Evolutionary conservation across 345 rosid genomes (phyloP), one percentile per base, ranked within the genome.

Genomic region (Brassica carinata): DNA sequence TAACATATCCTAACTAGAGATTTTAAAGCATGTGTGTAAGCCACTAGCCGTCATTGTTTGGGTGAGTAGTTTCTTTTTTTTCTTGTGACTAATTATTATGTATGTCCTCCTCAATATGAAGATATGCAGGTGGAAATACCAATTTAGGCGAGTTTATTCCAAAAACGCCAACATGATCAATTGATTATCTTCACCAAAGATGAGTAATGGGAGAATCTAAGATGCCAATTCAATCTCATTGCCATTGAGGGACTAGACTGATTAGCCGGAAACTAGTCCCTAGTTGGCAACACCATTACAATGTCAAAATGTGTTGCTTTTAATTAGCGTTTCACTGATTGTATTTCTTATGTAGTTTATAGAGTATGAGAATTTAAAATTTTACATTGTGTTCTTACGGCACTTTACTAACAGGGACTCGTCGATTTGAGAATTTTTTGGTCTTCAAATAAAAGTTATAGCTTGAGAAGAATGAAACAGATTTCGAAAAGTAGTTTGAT

Each of bases 171-270:
- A 36, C 29, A 34, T 34, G 51, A 34, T 29, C 45, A 36, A 66
- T 36, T 34, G 19, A 33, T 65, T 2, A 55, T 34, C 69, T 65
- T 36, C 69, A 65, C 45, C 69, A 65, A n/a, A 65, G 8, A 63
- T n/a, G 58, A 51, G 19, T 51, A 14, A n/a, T 18, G 6, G 61
- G 61, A 55, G 23, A 55, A 15, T 55, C 23, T 15, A 6, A 55
- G 61, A 17, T n/a, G 18, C 61, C 23, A 55, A 15, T 55, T 55
- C 8, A 55, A 6, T 55, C 23, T 55, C 61, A 55, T 55, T 55
- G 61, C 23, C 61, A 55, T 17, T 29, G n/a, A 63, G 18, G 6
- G 36, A 63, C 34, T 26, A 61, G 66, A 15, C 8, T 15, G 15
- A 62, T 11, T 62, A 62, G 8, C 31, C 66, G 29, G 30, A 23